These are phyloP conservation scores for Colletotrichum phormii DNA, from an alignment of 2,329 filamentous ascomycete genomes.

Conservation along the genomic window DNA sequence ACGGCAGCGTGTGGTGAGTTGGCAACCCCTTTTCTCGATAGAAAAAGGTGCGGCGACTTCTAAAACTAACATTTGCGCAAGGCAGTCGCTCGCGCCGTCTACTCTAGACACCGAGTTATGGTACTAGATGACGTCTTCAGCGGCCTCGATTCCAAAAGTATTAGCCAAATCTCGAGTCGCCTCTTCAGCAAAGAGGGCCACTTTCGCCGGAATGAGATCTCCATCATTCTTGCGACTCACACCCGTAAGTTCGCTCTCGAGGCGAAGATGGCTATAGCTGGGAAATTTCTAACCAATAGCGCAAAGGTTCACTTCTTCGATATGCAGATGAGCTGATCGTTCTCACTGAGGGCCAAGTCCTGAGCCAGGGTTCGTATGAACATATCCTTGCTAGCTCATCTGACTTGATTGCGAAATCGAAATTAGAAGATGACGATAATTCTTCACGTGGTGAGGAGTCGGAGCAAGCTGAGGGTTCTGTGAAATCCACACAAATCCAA, in stretches of 20 bases:
- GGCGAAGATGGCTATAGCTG: neutral
- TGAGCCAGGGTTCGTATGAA: constrained; percentile 1
- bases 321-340: constrained; percentile 10
- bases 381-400: neutral
- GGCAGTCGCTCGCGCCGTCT: constrained; percentile 6
- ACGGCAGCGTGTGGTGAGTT: constrained; percentile 25
- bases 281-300: neutral
- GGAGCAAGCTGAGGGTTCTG: neutral
- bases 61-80: neutral
- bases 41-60: neutral
- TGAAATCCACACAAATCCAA: neutral
- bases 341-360: neutral
- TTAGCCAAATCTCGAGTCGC: neutral
- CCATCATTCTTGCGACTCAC: constrained; percentile 17
- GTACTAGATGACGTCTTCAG: constrained; percentile 22
- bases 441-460: neutral
- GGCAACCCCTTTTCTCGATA: too few species aligned
- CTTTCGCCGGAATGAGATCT: neutral
- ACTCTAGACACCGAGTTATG: neutral
- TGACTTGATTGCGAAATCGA: neutral
- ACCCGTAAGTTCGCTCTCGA: neutral
- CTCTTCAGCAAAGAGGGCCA: constrained; percentile 4
- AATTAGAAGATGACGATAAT: neutral
- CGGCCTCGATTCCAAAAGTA: neutral
- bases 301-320: neutral